Conservation (phyloP, 345 rosid species). For the Leavenworthia alabamica region DNA sequence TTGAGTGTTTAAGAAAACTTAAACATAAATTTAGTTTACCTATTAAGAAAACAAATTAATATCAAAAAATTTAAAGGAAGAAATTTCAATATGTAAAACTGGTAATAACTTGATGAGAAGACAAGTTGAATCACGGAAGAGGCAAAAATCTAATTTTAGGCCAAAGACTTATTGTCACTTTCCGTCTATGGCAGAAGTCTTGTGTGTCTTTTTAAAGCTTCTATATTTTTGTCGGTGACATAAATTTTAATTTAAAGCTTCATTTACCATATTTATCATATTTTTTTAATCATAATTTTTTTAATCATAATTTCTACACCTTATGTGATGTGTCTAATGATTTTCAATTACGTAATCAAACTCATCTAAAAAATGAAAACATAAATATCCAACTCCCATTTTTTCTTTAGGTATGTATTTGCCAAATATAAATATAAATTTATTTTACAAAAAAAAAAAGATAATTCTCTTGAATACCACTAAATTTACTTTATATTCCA, state of each 20-base stretch:
- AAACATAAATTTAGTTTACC: background rate
- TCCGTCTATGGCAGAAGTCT: constrained; percentile 21
- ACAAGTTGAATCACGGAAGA: constrained; percentile 24
- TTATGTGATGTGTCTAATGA: constrained; percentile 7
- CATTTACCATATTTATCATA: background rate
- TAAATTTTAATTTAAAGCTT: background rate
- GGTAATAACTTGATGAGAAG: constrained; percentile 12
- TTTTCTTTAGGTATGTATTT: background rate
- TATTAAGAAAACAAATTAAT: background rate
- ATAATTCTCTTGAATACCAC: no score
- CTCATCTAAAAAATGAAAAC: background rate
- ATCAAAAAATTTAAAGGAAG: background rate
- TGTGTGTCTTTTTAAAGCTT: constrained; percentile 29
- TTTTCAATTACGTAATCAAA: background rate
- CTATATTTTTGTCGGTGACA: constrained; percentile 30
- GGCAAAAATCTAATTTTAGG: constrained; percentile 13
- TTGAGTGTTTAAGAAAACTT: background rate
- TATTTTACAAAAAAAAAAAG: no score
- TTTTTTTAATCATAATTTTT: no score
- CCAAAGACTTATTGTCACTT: constrained; percentile 29
- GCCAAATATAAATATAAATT: no score
- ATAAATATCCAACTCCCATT: background rate
- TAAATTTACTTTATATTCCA: no score
- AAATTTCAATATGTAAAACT: background rate
- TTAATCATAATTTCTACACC: background rate